Percentiles rank a stretch among this genome's conserved stretches.
phyloP scores from a whole-genome alignment of 805 yeast species.

The Schwanniomyces vanrijiae region DNA sequence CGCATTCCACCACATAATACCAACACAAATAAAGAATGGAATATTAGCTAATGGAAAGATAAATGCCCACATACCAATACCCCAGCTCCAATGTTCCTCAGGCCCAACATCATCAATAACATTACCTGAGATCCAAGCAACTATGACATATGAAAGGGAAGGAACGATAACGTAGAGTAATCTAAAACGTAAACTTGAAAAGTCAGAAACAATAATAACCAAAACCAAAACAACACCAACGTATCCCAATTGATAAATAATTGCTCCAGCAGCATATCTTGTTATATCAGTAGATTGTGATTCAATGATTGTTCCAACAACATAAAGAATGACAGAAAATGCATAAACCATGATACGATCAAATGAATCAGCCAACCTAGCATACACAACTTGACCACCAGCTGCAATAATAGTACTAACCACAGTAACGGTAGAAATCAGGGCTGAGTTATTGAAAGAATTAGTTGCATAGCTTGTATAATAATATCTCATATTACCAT shows the following conservation, averaged over 20 bases:
- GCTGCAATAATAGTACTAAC: conserved; percentile 28
- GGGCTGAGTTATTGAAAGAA: conserved; percentile 21
- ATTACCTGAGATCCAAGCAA: conserved; percentile 21
- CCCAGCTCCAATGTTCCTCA: conserved; percentile 12
- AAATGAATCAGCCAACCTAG: conserved; percentile 26
- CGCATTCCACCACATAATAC: conserved; percentile 16
- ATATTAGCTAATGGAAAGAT: conserved; percentile 18
- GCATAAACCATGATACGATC: conserved; percentile 26
- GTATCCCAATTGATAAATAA: conserved; percentile 19
- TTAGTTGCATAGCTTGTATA: conserved; percentile 24
- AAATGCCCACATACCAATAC: conserved; percentile 23
- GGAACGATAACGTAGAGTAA: conserved; percentile 15
- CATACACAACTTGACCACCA: conserved; percentile 28
- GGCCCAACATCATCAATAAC: conserved; percentile 12
- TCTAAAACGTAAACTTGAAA: conserved; percentile 17
- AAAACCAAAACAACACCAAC: conserved; percentile 15
- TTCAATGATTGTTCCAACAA: conserved; percentile 28
- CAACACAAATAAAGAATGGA: conserved; percentile 14
- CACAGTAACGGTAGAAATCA: conserved; percentile 26
- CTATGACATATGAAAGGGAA: conserved; percentile 16
- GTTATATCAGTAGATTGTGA: conserved; percentile 28
- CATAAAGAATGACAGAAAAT: conserved; percentile 21
- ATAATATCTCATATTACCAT: conserved; percentile 19
- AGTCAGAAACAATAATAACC: conserved; percentile 16
- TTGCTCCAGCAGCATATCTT: conserved; percentile 30